Evolutionary conservation across 1,284 basidiomycete genomes (phyloP), one percentile per base, ranked within the genome.

Genomic region (Ceratobasidium sp.): DNA sequence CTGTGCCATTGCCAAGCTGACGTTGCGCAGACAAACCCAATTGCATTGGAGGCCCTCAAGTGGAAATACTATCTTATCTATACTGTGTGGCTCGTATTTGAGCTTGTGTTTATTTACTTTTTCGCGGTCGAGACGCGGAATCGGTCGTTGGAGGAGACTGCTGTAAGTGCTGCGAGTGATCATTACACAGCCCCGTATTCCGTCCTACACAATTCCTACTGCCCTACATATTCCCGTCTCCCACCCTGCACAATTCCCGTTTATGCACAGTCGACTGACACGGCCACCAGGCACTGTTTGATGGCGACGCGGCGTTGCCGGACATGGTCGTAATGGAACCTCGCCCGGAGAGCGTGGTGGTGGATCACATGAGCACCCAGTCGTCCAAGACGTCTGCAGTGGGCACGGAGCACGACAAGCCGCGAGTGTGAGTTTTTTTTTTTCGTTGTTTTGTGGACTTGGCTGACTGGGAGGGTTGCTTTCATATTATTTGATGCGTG

Each of bases 31-130:
- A 54, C 50, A 38, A 53, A 57, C 22, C 25, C 65, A 8, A 55
- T 62, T 25, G 69, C 68, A 1, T 42, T 68, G 15, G 70, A 38
- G 10, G 38, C 34, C 32, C 43, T 68, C 12, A 52, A 58, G 22
- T 53, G 53, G 22, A 47, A 65, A 70, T 55, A 71, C 47, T 43
- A 77, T 73, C 70, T 73, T 58, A 74, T 78, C 54, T 78, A 77
- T 79, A 84, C 86, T 77, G 83, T 80, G 76, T 90, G 87, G 87
- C 81, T 90, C 72, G 80, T 79, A 31, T 85, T 85, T 76, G 87
- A 91, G 79, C 75, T 82, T 69, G 79, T 84, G 45, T 89, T 86
- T 82, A 77, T 86, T 74, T 90, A 83, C 79, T 79, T 87, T 78
- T 88, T 84, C 77, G 78, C 91, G 76, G 68, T 73, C 40, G 69